phyloP scores from a whole-genome alignment of 345 rosid genomes.

The Eucalyptus fibrosa region DNA sequence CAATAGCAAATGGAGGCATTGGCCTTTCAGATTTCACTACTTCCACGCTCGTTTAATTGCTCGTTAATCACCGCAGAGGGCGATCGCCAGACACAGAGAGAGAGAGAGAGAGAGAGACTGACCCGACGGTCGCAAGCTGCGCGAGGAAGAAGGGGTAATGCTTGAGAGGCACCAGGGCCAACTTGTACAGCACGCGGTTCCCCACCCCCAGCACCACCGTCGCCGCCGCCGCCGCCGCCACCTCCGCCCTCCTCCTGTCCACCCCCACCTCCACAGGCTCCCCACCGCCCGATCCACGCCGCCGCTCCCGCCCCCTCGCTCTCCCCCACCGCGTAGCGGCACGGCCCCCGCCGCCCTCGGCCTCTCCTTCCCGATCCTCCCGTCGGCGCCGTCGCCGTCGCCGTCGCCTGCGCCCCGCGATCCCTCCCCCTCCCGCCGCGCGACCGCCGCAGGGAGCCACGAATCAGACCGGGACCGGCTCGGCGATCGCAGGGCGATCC shows the following conservation, averaged over 20 bases:
- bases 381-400: not conserved
- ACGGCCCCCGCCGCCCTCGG: conserved; percentile 12
- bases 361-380: conserved; percentile 16
- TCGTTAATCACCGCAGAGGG: not conserved
- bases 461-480: conserved; percentile 3
- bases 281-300: conserved; percentile 10
- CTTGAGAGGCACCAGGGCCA: conserved; percentile 83
- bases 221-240: conserved; percentile 54
- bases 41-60: not conserved
- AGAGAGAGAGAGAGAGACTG: not conserved
- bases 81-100: not conserved
- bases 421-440: not conserved
- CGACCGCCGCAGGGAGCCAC: conserved; percentile 15
- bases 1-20: not conserved
- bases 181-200: conserved; percentile 75
- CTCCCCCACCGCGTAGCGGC: conserved; percentile 25
- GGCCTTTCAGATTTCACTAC: not conserved
- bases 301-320: conserved; percentile 3
- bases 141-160: conserved; percentile 93
- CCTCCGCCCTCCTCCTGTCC: conserved; percentile 21
- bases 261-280: conserved; percentile 28
- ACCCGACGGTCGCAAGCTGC: conserved; percentile 95
- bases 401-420: not conserved
- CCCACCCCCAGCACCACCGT: conserved; percentile 83
- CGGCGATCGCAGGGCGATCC: conserved; percentile 16